These are phyloP conservation scores for Globisporangium rhizosaccharum DNA, from an alignment of 352 stramenopile genomes.

Conservation along the genomic window DNA sequence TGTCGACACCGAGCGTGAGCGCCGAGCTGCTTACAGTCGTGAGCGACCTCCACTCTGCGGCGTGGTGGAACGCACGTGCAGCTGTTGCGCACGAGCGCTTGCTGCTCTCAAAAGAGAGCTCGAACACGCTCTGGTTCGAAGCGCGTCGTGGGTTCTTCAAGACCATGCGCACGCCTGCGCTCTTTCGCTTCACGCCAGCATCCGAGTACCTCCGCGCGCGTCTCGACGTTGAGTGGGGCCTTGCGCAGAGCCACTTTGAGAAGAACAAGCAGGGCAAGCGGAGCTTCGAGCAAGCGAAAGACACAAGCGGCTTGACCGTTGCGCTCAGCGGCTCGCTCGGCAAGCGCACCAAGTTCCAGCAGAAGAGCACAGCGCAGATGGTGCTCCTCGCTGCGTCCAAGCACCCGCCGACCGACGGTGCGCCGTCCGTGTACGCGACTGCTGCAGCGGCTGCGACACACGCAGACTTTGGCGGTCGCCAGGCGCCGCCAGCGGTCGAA, in stretches of 20 bases:
- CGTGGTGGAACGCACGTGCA: constrained; percentile 77
- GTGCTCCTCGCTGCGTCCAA: constrained; percentile 68
- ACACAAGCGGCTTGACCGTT: constrained; percentile 75
- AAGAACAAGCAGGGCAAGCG: constrained; percentile 86
- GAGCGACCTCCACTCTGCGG: constrained; percentile 31
- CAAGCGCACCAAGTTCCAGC: constrained; percentile 95
- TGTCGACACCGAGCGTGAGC: constrained; percentile 20
- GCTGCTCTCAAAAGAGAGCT: constrained; percentile 52
- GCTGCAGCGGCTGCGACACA: constrained; percentile 56
- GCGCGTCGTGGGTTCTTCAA: constrained; percentile 50
- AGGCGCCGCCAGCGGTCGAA: constrained; percentile 13
- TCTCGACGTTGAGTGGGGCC: constrained; percentile 90
- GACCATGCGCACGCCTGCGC: constrained; percentile 24
- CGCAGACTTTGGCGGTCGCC: constrained; percentile 60
- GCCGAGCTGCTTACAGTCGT: constrained; percentile 11
- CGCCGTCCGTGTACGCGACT: constrained; percentile 46
- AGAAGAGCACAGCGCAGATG: constrained; percentile 89
- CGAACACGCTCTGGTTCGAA: constrained; percentile 79
- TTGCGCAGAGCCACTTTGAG: constrained; percentile 92
- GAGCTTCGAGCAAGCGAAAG: constrained; percentile 85
- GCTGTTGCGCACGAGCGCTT: constrained; percentile 67
- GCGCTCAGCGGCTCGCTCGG: constrained; percentile 90
- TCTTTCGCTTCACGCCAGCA: constrained; percentile 30
- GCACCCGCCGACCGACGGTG: constrained; percentile 31
- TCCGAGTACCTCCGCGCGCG: constrained; percentile 57